Base-by-base conservation (phyloP, 2,329 filamentous ascomycete genomes). In the Dryadomyces sulphureus region DNA sequence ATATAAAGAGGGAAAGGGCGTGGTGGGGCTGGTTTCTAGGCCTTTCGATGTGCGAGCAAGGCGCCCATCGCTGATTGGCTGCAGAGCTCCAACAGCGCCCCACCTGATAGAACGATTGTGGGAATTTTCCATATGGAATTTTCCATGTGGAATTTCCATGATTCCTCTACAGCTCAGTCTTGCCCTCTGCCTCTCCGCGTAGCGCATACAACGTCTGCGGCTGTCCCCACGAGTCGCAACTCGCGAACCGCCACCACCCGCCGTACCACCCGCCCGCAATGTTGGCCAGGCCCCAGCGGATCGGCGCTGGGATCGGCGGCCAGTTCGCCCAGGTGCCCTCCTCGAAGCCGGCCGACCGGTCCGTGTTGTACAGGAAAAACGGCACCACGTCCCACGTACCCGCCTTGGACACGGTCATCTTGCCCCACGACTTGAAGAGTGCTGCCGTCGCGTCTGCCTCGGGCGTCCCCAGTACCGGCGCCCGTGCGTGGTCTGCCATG, bases 291-390 rank as follows among this genome's bases (percentile, higher is more conserved):
- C 69, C 70, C 75, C 75, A 81, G 46, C 69, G 67, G 49, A 81
- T 66, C 3, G 73, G 69, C 5, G 64, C 66, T 1, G 77, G 77
- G 64, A 81, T 81, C 0, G 77, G 75, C 39, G 78, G 78, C 77
- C 77, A 82, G 53, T 69, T 68, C 12, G 65, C 65, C 75, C 77
- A 81, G 54, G 67, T 57, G 21, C 75, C 75, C 6, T 70, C 70
- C 59, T 82, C 79, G 14, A 57, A 57, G 20, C 46, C 46, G 49
- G 63, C 67, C 3, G 69, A 76, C 38, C 65, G 60, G 57, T 82
- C 79, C 20, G 79, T 60, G 55, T 81, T 81, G 52, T 79, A 59
- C 47, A 81, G 56, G 62, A 81, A 79, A 54, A 82, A 80, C 1
- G 77, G 76, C 16, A 81, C 69, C 0, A 77, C 76, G 49, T 80